phyloP scores from a whole-genome alignment of 2,329 filamentous ascomycete species.

The Aspergillus texensis region DNA sequence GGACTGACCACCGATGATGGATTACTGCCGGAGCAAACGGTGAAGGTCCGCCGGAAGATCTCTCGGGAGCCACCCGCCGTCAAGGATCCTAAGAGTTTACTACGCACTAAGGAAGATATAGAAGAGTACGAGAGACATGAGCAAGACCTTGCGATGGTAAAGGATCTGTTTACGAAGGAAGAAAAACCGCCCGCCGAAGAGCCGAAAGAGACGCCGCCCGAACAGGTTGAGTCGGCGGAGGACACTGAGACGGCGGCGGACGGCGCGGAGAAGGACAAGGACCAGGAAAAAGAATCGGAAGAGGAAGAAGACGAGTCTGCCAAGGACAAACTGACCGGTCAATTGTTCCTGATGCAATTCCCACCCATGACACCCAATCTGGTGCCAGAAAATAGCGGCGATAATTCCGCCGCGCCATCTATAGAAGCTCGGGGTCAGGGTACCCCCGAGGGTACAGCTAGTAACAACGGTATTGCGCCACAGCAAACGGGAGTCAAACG shows the following conservation, averaged over 20 bases:
- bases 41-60: slow-evolving; percentile 39
- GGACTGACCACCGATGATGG: slow-evolving; percentile 32
- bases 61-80: slow-evolving; percentile 24
- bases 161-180: slow-evolving; percentile 38
- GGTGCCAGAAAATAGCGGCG: slow-evolving; percentile 32
- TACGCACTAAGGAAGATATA: slow-evolving; percentile 45
- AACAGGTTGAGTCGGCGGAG: slow-evolving; percentile 14
- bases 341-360: slow-evolving; percentile 66
- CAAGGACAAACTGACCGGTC: slow-evolving; percentile 52
- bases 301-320: slow-evolving; percentile 31
- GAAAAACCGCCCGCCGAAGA: slow-evolving; percentile 21
- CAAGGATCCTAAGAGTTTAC: slow-evolving; percentile 35
- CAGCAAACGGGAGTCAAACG: slow-evolving; percentile 31
- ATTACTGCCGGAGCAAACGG: slow-evolving; percentile 36
- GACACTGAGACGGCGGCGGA: slow-evolving; percentile 17
- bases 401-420: slow-evolving; percentile 13
- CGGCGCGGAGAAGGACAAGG: slow-evolving; percentile 19
- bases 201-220: slow-evolving; percentile 19
- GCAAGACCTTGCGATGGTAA: slow-evolving; percentile 44
- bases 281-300: slow-evolving; percentile 25
- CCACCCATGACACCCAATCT: slow-evolving; percentile 65
- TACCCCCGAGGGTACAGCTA: slow-evolving; percentile 4
- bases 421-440: slow-evolving; percentile 4
- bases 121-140: slow-evolving; percentile 46
- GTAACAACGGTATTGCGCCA: slow-evolving; percentile 5